Conservation (phyloP, 1,284 basidiomycete species). For the Rhodofomes roseus region DNA sequence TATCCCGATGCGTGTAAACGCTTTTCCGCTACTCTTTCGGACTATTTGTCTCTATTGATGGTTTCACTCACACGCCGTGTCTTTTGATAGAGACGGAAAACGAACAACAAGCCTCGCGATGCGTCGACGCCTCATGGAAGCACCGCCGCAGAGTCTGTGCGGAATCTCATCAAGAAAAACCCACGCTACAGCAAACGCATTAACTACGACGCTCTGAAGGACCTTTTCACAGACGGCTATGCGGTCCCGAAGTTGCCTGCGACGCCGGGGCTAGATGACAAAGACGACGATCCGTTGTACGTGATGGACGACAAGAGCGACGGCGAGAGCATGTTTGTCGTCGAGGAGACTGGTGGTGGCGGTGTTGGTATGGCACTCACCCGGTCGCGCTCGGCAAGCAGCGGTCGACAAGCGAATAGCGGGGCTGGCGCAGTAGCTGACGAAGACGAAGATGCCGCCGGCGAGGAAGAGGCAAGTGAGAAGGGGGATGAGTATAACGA, state of each 20-base stretch:
- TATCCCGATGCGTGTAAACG: slow-evolving; percentile 34
- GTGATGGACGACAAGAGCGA: slow-evolving; percentile 54
- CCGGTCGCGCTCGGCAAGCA: slow-evolving; percentile 13
- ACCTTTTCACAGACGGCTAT: slow-evolving; percentile 60
- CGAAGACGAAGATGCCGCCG: slow-evolving; percentile 21
- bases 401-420: slow-evolving; percentile 6
- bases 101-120: slow-evolving; percentile 66
- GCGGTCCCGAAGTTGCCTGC: slow-evolving; percentile 28
- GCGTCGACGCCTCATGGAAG: slow-evolving; percentile 67
- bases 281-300: slow-evolving; percentile 30
- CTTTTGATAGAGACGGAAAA: slow-evolving; percentile 57
- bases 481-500: slow-evolving; percentile 34
- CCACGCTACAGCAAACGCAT: slow-evolving; percentile 85
- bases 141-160: slow-evolving; percentile 78
- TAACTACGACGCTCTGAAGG: slow-evolving; percentile 83
- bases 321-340: slow-evolving; percentile 40
- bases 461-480: slow-evolving; percentile 30
- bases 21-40: slow-evolving; percentile 10
- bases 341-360: slow-evolving; percentile 42
- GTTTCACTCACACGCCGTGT: neutral
- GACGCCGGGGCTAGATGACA: slow-evolving; percentile 31
- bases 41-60: slow-evolving; percentile 18
- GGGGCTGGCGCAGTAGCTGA: slow-evolving; percentile 11
- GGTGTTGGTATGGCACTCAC: slow-evolving; percentile 25
- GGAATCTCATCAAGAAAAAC: slow-evolving; percentile 77